Evolutionary conservation across 2,329 filamentous ascomycete species (phyloP).

Genomic region (Escovopsis weberi): DNA sequence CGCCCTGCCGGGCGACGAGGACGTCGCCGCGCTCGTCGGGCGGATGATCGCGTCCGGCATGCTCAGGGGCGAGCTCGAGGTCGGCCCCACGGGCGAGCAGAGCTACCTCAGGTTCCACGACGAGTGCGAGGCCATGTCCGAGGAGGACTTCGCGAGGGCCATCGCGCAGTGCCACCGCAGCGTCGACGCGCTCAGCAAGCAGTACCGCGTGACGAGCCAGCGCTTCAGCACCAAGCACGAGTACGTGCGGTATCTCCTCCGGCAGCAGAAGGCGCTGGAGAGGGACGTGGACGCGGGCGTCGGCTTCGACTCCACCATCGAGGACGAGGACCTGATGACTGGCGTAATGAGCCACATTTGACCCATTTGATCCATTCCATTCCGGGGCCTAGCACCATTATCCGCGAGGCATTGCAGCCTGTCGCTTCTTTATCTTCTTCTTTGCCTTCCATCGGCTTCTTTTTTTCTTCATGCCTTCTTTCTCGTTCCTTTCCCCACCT

Average conservation of each 20-base stretch:
- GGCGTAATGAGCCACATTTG: constrained; percentile 18
- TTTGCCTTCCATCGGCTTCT: neutral
- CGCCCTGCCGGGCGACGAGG: constrained; percentile 25
- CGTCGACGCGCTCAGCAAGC: constrained; percentile 29
- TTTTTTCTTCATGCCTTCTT: neutral
- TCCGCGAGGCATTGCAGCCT: no score
- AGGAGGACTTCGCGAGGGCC: constrained; percentile 34
- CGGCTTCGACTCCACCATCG: constrained; percentile 33
- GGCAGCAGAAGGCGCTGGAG: constrained; percentile 31
- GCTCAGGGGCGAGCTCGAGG: constrained; percentile 37
- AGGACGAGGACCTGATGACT: constrained; percentile 49
- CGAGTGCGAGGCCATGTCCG: constrained; percentile 28
- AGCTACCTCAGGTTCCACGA: constrained; percentile 38
- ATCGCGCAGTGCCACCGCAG: constrained; percentile 26
- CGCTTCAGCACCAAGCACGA: constrained; percentile 41
- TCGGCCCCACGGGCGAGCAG: constrained; percentile 24
- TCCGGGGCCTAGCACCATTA: no score
- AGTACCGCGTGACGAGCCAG: constrained; percentile 38
- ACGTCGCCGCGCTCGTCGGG: constrained; percentile 32
- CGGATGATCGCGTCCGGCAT: constrained; percentile 42
- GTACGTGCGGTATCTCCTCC: constrained; percentile 33
- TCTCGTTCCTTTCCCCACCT: neutral
- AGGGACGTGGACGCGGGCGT: constrained; percentile 25
- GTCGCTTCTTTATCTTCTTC: no score
- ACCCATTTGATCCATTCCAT: neutral